Conservation (phyloP, 2,329 filamentous ascomycete species). For the Monosporascus sp. region DNA sequence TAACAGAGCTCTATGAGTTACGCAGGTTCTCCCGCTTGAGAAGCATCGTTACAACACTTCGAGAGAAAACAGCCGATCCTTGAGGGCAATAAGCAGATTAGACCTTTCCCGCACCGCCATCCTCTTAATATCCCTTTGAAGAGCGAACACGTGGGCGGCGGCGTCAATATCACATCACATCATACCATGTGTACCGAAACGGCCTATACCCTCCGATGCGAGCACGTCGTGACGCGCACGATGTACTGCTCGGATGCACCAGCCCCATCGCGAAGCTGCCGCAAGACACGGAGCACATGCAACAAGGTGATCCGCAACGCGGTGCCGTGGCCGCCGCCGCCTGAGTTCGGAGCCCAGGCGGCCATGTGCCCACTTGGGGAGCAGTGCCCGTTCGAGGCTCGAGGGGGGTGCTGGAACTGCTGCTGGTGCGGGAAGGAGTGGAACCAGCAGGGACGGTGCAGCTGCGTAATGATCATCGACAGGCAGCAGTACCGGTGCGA, state of each 20-base stretch:
- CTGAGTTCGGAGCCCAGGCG: conserved; percentile 31
- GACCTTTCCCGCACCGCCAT: not conserved
- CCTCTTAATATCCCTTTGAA: too few species aligned
- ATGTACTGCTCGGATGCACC: conserved; percentile 40
- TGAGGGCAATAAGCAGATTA: not conserved
- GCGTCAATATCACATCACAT: not conserved
- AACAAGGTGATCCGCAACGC: conserved; percentile 36
- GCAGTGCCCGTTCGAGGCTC: conserved; percentile 44
- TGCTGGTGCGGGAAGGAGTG: conserved; percentile 51
- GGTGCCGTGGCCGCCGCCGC: conserved; percentile 42
- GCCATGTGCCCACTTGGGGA: conserved; percentile 38
- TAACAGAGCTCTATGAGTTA: too few species aligned
- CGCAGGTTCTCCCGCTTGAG: too few species aligned
- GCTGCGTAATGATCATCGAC: conserved; percentile 47
- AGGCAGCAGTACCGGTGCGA: conserved; percentile 44
- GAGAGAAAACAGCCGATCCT: too few species aligned
- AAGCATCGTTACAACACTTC: too few species aligned
- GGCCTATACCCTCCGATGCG: conserved; percentile 45
- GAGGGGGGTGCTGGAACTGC: conserved; percentile 47
- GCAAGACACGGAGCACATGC: conserved; percentile 33
- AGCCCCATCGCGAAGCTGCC: conserved; percentile 16
- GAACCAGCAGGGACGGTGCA: conserved; percentile 44
- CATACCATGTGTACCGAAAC: conserved; percentile 43
- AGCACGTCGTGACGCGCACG: conserved; percentile 41
- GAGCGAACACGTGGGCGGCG: too few species aligned